Conservation (phyloP, 1,284 basidiomycete species). For the Puccinia brachypodii region DNA sequence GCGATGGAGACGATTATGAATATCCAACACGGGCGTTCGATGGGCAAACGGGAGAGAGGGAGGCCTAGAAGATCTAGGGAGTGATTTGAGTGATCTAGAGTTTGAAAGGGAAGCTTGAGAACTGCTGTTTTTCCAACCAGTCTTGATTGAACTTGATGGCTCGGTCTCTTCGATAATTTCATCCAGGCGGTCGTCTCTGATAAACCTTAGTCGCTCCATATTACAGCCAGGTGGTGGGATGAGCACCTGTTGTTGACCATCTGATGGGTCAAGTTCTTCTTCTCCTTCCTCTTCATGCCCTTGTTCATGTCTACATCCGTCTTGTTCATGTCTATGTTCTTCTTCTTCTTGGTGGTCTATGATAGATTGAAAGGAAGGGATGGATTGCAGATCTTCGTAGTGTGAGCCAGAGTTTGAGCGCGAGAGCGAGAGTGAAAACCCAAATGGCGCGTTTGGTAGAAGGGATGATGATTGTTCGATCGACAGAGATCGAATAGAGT, state of each 20-base stretch:
- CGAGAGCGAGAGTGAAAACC: constrained; percentile 19
- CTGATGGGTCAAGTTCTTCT: background rate
- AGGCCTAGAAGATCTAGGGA: constrained; percentile 21
- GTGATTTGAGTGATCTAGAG: constrained; percentile 32
- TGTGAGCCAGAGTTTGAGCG: constrained; percentile 32
- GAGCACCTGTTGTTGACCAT: constrained; percentile 1
- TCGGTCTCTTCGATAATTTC: constrained; percentile 42
- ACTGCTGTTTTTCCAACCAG: constrained; percentile 15
- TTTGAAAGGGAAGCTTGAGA: constrained; percentile 3
- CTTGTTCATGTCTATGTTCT: background rate
- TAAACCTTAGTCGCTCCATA: constrained; percentile 24
- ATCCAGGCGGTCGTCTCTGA: constrained; percentile 26
- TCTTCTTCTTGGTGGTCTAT: background rate
- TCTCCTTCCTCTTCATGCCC: background rate
- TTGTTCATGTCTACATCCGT: background rate
- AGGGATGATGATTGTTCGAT: background rate
- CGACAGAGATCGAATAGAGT: constrained; percentile 18
- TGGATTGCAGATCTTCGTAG: constrained; percentile 3
- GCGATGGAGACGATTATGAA: constrained; percentile 3
- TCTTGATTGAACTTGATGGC: constrained; percentile 26
- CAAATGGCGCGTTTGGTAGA: constrained; percentile 13
- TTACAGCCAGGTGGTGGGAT: constrained; percentile 6
- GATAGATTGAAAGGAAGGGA: constrained; percentile 23
- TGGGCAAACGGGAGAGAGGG: constrained; percentile 47
- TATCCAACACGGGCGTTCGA: constrained; percentile 33